A percentile compares a stretch with the other conserved stretches of the same genome.
These are phyloP conservation scores for Fraxinus xanthoxyloides DNA, from an alignment of 305 asterid species.

Conservation along the genomic window DNA sequence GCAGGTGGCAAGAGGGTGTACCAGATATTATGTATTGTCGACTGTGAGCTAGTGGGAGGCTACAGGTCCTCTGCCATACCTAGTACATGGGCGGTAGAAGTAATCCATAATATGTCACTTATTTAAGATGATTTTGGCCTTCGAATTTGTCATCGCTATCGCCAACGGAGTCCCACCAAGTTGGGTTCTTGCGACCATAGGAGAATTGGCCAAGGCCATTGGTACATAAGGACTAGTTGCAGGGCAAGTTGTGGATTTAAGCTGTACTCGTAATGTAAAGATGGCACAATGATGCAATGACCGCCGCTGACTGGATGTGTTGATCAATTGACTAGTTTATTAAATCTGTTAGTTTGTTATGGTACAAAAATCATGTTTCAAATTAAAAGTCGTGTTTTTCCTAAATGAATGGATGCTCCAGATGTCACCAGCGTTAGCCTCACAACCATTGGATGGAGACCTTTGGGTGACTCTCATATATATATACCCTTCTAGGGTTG, in stretches of 20 bases:
- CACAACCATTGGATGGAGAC: no score
- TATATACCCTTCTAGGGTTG: no score
- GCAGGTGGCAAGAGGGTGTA: conserved; percentile 85
- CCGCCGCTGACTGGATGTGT: no score
- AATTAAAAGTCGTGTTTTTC: no score
- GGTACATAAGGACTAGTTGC: conserved; percentile 81
- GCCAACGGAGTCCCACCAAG: conserved; percentile 39
- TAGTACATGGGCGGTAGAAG: conserved; percentile 84
- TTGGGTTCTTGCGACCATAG: conserved; percentile 52
- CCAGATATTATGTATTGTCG: conserved; percentile 84
- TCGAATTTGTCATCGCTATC: conserved; percentile 52
- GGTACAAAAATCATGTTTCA: no score
- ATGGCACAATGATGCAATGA: no score
- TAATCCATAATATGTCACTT: conserved; percentile 83
- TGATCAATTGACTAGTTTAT: no score
- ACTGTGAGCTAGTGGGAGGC: conserved; percentile 76
- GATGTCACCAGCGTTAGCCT: no score
- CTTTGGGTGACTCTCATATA: no score
- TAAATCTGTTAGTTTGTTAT: no score
- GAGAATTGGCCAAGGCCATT: conserved; percentile 64
- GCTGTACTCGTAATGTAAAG: no score
- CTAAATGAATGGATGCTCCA: no score
- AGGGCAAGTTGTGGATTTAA: conserved; percentile 74
- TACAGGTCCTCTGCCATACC: conserved; percentile 49
- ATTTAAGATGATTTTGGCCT: conserved; percentile 76